These are phyloP conservation scores for Kodamaea plutei DNA, from an alignment of 1,139 yeast genomes.

Conservation along the genomic window DNA sequence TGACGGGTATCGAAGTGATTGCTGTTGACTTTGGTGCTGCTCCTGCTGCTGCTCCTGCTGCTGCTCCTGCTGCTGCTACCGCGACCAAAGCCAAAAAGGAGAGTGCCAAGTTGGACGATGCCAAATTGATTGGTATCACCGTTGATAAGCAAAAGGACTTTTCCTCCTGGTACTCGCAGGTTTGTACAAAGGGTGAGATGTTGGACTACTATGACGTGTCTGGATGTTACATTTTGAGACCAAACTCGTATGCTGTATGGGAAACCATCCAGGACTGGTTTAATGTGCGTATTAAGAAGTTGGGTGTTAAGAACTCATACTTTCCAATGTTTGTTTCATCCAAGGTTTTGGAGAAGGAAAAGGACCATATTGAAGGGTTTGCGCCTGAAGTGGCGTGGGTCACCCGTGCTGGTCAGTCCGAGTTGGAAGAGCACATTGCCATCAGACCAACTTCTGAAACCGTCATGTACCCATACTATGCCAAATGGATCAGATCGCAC, in stretches of 20 bases:
- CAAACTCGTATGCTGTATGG: slow-evolving; percentile 93
- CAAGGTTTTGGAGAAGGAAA: slow-evolving; percentile 90
- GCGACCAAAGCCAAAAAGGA: slow-evolving; percentile 32
- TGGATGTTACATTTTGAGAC: slow-evolving; percentile 97
- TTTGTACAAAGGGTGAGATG: slow-evolving; percentile 95
- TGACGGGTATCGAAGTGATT: slow-evolving; percentile 53
- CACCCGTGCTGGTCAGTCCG: slow-evolving; percentile 90
- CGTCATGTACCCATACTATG: slow-evolving; percentile 98
- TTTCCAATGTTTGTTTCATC: slow-evolving; percentile 99
- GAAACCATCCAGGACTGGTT: slow-evolving; percentile 89
- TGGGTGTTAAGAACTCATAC: slow-evolving; percentile 93
- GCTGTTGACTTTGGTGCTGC: slow-evolving; percentile 57
- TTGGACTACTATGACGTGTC: slow-evolving; percentile 97
- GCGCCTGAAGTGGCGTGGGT: slow-evolving; percentile 99
- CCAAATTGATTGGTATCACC: slow-evolving; percentile 93
- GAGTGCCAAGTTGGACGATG: slow-evolving; percentile 70
- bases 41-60: slow-evolving; percentile 32
- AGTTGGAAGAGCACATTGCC: slow-evolving; percentile 96
- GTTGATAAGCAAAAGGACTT: slow-evolving; percentile 89
- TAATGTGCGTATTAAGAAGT: slow-evolving; percentile 68
- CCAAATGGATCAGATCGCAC: slow-evolving; percentile 98
- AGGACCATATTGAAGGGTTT: slow-evolving; percentile 98
- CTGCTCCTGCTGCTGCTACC: slow-evolving; percentile 29
- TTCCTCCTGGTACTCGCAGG: slow-evolving; percentile 96
- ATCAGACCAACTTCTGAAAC: slow-evolving; percentile 99